Evolutionary conservation across 73 alveolate genomes (phyloP).

Genomic region (Uronychia setigera): DNA sequence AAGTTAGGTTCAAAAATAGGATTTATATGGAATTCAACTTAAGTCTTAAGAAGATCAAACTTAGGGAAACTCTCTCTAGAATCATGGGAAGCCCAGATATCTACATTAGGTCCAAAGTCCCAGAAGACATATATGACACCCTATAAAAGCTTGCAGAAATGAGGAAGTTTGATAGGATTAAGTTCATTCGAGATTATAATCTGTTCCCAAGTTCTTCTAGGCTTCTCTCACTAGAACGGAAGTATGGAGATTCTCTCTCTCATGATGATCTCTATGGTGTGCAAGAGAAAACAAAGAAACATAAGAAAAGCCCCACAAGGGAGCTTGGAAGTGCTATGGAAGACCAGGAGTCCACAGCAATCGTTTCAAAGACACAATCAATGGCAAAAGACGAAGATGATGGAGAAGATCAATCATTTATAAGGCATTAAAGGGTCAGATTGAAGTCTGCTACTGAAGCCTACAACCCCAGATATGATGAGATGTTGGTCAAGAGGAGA

Average conservation of each 20-base stretch:
- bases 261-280: constrained; percentile 71
- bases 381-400: neutral
- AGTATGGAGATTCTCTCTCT: constrained; percentile 72
- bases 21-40: constrained; percentile 69
- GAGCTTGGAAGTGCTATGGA: neutral
- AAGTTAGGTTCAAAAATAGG: constrained; percentile 68
- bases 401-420: neutral
- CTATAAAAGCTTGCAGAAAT: constrained; percentile 69
- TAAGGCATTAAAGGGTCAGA: constrained; percentile 9
- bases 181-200: constrained; percentile 59
- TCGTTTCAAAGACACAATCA: neutral
- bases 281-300: constrained; percentile 34
- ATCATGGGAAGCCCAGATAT: constrained; percentile 77
- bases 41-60: constrained; percentile 65
- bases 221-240: constrained; percentile 67
- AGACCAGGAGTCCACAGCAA: constrained; percentile 1
- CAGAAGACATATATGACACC: constrained; percentile 78
- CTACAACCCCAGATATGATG: constrained; percentile 12
- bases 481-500: constrained; percentile 13
- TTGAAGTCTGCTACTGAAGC: constrained; percentile 23
- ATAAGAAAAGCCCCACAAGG: constrained; percentile 6
- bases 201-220: constrained; percentile 60
- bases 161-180: constrained; percentile 69
- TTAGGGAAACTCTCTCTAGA: constrained; percentile 61
- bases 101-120: constrained; percentile 76